Percentiles rank a stretch among this genome's conserved stretches.
Conservation (phyloP, 306 rosid genomes). For the Arachis stenosperma region DNA sequence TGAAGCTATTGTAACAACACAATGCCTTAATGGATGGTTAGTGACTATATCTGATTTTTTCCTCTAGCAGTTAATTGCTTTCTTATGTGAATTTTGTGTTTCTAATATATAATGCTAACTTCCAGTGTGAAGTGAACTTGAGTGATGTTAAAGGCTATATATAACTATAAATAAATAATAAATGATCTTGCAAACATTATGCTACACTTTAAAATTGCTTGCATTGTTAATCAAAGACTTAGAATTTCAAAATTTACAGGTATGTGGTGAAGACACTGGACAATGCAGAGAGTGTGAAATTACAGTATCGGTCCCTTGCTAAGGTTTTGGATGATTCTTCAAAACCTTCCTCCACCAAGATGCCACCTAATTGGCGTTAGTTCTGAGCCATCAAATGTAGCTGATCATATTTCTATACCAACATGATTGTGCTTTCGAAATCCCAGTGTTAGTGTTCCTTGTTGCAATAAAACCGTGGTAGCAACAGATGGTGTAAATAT, state of each 20-base stretch:
- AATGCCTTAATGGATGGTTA: conserved; percentile 98
- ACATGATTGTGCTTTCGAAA: conserved; percentile 34
- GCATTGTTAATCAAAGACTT: conserved; percentile 28
- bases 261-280: conserved; percentile 98
- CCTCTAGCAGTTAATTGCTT: conserved; percentile 25
- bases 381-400: conserved; percentile 27
- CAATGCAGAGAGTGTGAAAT: conserved; percentile 97
- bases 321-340: conserved; percentile 68
- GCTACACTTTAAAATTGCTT: conserved; percentile 9
- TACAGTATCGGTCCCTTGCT: conserved; percentile 96
- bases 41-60: conserved; percentile 38
- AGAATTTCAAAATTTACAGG: conserved; percentile 45
- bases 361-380: conserved; percentile 77
- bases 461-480: conserved; percentile 42
- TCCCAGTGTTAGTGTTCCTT: conserved; percentile 40
- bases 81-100: conserved; percentile 14
- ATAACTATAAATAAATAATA: neutral
- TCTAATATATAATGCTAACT: neutral
- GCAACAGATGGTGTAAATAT: conserved; percentile 42
- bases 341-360: conserved; percentile 71
- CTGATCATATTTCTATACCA: conserved; percentile 9
- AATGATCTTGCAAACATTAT: too few species aligned
- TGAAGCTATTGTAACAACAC: conserved; percentile 97
- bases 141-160: neutral
- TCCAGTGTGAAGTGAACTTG: neutral